Percentiles rank a stretch among this genome's conserved stretches.
phyloP scores from a whole-genome alignment of 208 protist species.

The Leishmania gerbilli region DNA sequence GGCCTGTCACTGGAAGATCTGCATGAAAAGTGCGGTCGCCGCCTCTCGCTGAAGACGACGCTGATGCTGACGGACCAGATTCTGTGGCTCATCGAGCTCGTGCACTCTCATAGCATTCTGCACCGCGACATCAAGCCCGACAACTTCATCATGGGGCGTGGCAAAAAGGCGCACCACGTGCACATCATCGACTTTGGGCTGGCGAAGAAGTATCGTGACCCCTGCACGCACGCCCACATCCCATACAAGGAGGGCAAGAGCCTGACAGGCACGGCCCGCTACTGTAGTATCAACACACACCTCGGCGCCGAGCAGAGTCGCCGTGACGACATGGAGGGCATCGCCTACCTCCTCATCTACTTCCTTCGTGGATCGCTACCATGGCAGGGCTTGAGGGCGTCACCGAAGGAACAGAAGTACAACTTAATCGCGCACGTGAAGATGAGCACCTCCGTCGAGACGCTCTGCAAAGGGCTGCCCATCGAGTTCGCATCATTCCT shows the following conservation, averaged over 20 bases:
- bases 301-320: slow-evolving; percentile 97
- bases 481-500: slow-evolving; percentile 98
- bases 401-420: slow-evolving; percentile 99
- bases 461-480: slow-evolving; percentile 94
- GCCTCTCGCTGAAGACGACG: slow-evolving; percentile 92
- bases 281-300: slow-evolving; percentile 99
- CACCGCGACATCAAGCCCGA: slow-evolving; percentile 96
- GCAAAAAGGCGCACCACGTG: slow-evolving; percentile 89
- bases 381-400: slow-evolving; percentile 97
- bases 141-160: slow-evolving; percentile 94
- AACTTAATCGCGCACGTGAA: slow-evolving; percentile 98
- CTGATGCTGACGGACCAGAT: slow-evolving; percentile 94
- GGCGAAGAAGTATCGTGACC: slow-evolving; percentile 99
- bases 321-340: slow-evolving; percentile 98
- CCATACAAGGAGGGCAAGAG: slow-evolving; percentile 99
- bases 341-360: slow-evolving; percentile 99
- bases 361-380: slow-evolving; percentile 98
- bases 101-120: slow-evolving; percentile 93
- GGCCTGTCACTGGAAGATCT: slow-evolving; percentile 93
- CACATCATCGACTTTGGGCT: slow-evolving; percentile 99
- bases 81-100: slow-evolving; percentile 88
- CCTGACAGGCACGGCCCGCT: slow-evolving; percentile 99
- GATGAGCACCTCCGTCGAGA: slow-evolving; percentile 94
- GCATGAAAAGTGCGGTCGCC: slow-evolving; percentile 87
- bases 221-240: slow-evolving; percentile 98